Conservation (phyloP, 176 grass and related monocot species). For the Cymbopogon citratus region DNA sequence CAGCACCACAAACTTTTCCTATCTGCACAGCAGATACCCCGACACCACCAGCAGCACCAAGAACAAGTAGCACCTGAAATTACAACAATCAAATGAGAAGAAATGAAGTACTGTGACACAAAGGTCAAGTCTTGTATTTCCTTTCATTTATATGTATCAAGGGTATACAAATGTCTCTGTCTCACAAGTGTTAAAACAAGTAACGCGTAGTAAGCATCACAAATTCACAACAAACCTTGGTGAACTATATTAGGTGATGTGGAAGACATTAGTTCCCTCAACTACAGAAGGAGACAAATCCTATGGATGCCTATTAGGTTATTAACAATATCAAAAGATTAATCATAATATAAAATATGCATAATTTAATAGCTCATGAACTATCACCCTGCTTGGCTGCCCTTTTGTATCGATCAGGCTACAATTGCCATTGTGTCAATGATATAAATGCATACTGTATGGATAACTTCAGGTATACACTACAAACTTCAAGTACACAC, state of each 20-base stretch:
- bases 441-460: not conserved
- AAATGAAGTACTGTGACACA: not conserved
- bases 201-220: not conserved
- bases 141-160: not conserved
- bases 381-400: not conserved
- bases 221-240: not conserved
- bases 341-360: not conserved
- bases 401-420: not conserved
- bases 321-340: not conserved
- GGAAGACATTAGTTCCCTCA: not conserved
- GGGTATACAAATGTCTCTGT: not conserved
- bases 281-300: conserved; percentile 2
- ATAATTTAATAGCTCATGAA: not conserved
- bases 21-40: conserved; percentile 90
- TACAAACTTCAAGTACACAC: not conserved
- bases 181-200: conserved; percentile 8
- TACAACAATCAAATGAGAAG: not conserved
- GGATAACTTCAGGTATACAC: not conserved
- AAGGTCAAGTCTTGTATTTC: not conserved
- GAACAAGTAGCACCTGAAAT: conserved; percentile 90
- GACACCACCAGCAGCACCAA: conserved; percentile 94
- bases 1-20: conserved; percentile 91
- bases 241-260: not conserved
- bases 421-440: not conserved
- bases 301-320: not conserved